Evolutionary conservation across 352 stramenopile genomes (phyloP).

Genomic region (Phytophthora uliginosa): DNA sequence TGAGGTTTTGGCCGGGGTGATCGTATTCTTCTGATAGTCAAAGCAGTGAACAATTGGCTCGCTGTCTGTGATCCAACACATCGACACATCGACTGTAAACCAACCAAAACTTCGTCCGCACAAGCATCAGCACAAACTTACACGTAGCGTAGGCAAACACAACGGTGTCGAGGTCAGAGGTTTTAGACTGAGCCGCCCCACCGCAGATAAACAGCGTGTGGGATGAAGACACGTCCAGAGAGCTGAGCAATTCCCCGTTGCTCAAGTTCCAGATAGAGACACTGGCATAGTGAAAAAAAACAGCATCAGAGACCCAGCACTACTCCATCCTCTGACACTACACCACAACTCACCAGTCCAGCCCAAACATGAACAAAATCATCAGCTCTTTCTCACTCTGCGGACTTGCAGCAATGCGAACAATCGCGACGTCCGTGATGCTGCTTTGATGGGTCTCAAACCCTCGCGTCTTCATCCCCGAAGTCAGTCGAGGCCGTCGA

Average conservation of each 20-base stretch:
- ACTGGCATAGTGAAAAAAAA: constrained; percentile 22
- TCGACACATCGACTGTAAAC: background rate
- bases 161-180: background rate
- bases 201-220: constrained; percentile 47
- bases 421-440: constrained; percentile 36
- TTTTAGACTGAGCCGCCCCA: constrained; percentile 5
- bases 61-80: constrained; percentile 24
- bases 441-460: constrained; percentile 47
- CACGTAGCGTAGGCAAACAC: constrained; percentile 56
- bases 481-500: constrained; percentile 50
- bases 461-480: constrained; percentile 63
- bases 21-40: constrained; percentile 7
- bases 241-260: constrained; percentile 35
- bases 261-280: constrained; percentile 60
- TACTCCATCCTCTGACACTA: background rate
- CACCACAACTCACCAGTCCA: constrained; percentile 45
- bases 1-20: constrained; percentile 4
- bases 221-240: constrained; percentile 36
- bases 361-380: constrained; percentile 57
- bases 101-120: background rate
- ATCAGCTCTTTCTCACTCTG: constrained; percentile 4
- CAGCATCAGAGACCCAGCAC: background rate
- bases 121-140: constrained; percentile 29
- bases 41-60: constrained; percentile 29
- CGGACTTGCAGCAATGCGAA: constrained; percentile 8